Conservation (phyloP, 176 grass and related monocot genomes). For the Oropetium thomaeum region DNA sequence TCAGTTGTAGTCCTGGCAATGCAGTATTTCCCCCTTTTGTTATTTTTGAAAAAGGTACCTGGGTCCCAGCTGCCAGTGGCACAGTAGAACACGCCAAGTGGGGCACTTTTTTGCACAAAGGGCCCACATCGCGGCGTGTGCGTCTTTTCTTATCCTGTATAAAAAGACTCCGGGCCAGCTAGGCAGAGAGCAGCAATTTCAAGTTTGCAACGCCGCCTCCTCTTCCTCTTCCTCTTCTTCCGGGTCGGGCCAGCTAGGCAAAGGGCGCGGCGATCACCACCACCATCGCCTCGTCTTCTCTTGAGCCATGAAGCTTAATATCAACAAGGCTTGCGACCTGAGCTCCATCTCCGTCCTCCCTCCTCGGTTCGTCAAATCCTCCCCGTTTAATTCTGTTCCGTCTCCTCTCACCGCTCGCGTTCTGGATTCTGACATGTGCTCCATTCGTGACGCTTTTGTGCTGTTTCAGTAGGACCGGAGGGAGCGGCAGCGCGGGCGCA, state of each 20-base stretch:
- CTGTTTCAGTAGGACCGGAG: constrained; percentile 57
- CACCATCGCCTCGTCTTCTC: background rate
- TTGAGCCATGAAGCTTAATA: constrained; percentile 68
- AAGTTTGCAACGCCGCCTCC: constrained; percentile 29
- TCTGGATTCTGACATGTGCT: background rate
- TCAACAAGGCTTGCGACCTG: constrained; percentile 95
- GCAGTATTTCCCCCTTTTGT: background rate
- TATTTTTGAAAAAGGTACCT: no score
- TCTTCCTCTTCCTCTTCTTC: background rate
- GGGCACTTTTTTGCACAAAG: no score
- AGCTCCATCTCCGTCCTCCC: constrained; percentile 95
- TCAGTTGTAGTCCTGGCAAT: background rate
- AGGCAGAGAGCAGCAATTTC: constrained; percentile 30
- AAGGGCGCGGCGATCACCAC: constrained; percentile 9
- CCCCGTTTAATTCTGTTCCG: background rate
- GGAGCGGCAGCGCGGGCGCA: constrained; percentile 27
- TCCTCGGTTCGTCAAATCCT: constrained; percentile 43
- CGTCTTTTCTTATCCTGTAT: background rate
- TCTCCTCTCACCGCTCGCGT: background rate
- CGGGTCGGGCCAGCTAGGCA: no score
- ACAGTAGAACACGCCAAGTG: background rate
- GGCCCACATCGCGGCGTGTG: background rate
- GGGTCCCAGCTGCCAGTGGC: constrained; percentile 1
- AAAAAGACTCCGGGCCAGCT: background rate
- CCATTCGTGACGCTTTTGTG: background rate